Percentiles rank a stretch among this genome's conserved stretches.
Conservation (phyloP, 768 basidiomycete genomes). For the Boletus barrowsii region DNA sequence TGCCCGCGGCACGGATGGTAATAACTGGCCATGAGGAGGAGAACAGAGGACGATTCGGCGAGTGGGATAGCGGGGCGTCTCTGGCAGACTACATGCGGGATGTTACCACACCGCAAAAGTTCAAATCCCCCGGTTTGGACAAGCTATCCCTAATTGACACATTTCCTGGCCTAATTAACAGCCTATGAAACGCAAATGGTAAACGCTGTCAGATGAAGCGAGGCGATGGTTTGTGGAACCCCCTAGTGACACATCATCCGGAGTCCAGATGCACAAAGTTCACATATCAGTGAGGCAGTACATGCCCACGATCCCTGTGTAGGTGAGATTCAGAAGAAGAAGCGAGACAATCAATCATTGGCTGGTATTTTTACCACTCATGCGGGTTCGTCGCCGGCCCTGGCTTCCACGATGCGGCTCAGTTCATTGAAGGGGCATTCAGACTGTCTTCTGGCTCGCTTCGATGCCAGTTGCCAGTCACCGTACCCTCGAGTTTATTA, state of each 20-base stretch:
- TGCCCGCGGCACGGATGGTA: constrained; percentile 24
- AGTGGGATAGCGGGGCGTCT: constrained; percentile 21
- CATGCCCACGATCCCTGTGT: constrained; percentile 18
- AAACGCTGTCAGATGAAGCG: constrained; percentile 22
- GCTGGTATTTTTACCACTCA: constrained; percentile 27
- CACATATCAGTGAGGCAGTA: constrained; percentile 28
- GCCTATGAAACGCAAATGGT: constrained; percentile 29
- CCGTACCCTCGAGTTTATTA: constrained; percentile 15
- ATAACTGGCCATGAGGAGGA: constrained; percentile 32
- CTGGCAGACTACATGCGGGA: constrained; percentile 16
- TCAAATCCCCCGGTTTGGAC: constrained; percentile 27
- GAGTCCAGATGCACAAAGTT: constrained; percentile 17
- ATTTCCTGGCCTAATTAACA: constrained; percentile 27
- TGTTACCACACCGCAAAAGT: constrained; percentile 23
- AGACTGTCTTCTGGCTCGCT: neutral
- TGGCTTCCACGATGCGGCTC: constrained; percentile 9
- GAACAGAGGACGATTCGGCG: constrained; percentile 7
- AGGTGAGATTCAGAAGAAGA: constrained; percentile 10
- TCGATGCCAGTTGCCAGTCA: neutral
- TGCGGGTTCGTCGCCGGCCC: neutral
- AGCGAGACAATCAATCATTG: constrained; percentile 17
- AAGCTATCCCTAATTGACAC: constrained; percentile 28
- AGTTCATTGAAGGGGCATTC: neutral
- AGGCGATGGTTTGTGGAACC: constrained; percentile 17
- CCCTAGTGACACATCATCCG: constrained; percentile 22